Percentiles rank a stretch among this genome's conserved stretches.
phyloP scores from a whole-genome alignment of 306 rosid genomes.

The Vigna reflexopilosa region DNA sequence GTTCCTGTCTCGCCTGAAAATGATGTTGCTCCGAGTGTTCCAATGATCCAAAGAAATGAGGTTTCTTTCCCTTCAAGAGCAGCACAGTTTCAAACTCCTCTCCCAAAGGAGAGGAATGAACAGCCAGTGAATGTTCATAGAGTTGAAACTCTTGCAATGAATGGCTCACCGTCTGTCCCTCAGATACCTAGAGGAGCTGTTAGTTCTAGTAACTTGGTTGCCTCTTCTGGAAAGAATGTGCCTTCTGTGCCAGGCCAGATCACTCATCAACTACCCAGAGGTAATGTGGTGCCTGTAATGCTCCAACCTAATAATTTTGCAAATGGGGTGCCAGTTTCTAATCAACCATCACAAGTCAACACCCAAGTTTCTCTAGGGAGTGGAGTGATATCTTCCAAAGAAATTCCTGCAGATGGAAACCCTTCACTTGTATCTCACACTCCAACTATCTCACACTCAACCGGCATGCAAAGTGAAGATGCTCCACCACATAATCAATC shows the following conservation, averaged over 20 bases:
- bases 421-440: conserved; percentile 52
- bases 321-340: conserved; percentile 55
- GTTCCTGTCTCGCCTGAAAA: conserved; percentile 75
- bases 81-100: conserved; percentile 55
- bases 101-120: conserved; percentile 56
- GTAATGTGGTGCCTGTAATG: conserved; percentile 61
- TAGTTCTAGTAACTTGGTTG: conserved; percentile 48
- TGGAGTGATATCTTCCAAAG: conserved; percentile 51
- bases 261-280: conserved; percentile 53
- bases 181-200: conserved; percentile 54
- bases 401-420: conserved; percentile 49
- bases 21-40: conserved; percentile 87
- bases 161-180: conserved; percentile 52
- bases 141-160: conserved; percentile 44
- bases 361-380: conserved; percentile 57
- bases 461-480: conserved; percentile 44
- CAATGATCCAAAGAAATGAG: conserved; percentile 74
- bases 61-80: conserved; percentile 58
- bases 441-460: conserved; percentile 46
- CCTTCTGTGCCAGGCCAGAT: conserved; percentile 51
- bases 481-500: conserved; percentile 40
- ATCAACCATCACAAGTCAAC: conserved; percentile 50
- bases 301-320: conserved; percentile 57
- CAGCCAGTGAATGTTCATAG: conserved; percentile 47
- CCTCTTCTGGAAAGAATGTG: conserved; percentile 49